Evolutionary conservation across 176 grass and related monocot genomes (phyloP), one percentile per base, ranked within the genome.

Genomic region (Pontederia crassipes): DNA sequence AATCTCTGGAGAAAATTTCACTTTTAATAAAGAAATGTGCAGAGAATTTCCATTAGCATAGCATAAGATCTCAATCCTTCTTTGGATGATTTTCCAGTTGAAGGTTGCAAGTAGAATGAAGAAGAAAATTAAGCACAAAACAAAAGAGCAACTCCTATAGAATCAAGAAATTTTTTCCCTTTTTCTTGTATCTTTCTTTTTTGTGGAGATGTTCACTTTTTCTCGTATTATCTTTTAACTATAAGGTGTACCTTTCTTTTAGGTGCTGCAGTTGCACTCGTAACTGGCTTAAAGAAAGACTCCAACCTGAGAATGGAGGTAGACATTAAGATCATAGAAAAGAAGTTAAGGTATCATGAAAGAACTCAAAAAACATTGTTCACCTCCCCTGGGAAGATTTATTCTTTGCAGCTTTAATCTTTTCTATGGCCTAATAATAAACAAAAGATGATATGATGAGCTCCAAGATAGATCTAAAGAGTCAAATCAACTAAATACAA

Each of bases 361-460:
- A 58, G 14, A 68, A 68, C 67, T 29, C 2, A 69, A 28, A 50
- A 65, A 32, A 71, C 49, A n/a, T 10, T 69, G 61, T 75, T 88
- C 78, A 97, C 86, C 79, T 72, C 28, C 60, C 79, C 20, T 63
- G 78, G 47, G 69, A 75, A 79, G 74, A 75, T 72, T 45, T 90
- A 61, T 90, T 83, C 48, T 74, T 90, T 59, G 81, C 66, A 65
- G 79, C 59, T 71, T 85, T 84, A 71, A 97, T 91, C 59, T 80
- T 97, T 78, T 79, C 87, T 80, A 91, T 78, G 10, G 83, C 87
- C 92, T 97, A 71, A 45, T 48, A 72, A 65, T 78, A 61, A n/a
- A 61, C 62, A 11, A 65, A 69, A 77, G 67, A 13, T 73, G 9
- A 69, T 9, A 55, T 52, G 45, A 64, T 62, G 46, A 40, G 12